phyloP scores from a whole-genome alignment of 495 filamentous ascomycete genomes.

The Xylaria grammica region DNA sequence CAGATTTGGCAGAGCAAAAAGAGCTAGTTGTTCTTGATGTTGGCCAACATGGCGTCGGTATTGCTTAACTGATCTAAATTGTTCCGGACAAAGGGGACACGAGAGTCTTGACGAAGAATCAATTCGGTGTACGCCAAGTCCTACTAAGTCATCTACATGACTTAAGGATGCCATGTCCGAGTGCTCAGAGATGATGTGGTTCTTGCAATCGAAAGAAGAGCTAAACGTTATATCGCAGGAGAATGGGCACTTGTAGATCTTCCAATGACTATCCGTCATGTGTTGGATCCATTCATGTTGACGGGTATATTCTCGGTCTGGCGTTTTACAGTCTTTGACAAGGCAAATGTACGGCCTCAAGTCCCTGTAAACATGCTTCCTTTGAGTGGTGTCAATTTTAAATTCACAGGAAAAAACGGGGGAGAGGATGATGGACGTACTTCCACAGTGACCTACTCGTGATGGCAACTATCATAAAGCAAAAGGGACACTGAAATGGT shows the following conservation, averaged over 20 bases:
- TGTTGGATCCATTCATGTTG: slow-evolving; percentile 38
- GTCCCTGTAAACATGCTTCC: slow-evolving; percentile 35
- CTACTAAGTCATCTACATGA: background rate
- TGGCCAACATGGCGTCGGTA: slow-evolving; percentile 39
- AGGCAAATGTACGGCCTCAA: slow-evolving; percentile 38
- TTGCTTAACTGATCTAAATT: slow-evolving; percentile 18
- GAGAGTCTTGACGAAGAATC: background rate
- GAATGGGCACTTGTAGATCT: slow-evolving; percentile 10
- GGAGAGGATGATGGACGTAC: slow-evolving; percentile 13
- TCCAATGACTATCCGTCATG: slow-evolving; percentile 26
- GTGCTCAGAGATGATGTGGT: background rate
- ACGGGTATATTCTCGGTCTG: slow-evolving; percentile 28
- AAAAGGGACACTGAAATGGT: slow-evolving; percentile 41
- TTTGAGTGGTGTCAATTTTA: background rate
- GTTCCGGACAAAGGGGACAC: background rate
- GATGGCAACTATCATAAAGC: slow-evolving; percentile 34
- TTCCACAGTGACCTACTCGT: slow-evolving; percentile 34
- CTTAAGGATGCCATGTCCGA: background rate
- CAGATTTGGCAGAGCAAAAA: slow-evolving; percentile 41
- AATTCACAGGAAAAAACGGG: too few species aligned
- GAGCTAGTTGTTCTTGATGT: slow-evolving; percentile 41
- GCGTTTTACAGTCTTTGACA: slow-evolving; percentile 24
- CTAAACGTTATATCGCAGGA: background rate
- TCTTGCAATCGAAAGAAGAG: background rate
- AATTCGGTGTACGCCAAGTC: background rate